Evolutionary conservation across 2,329 filamentous ascomycete genomes (phyloP).

Genomic region (Neonectria punicea): DNA sequence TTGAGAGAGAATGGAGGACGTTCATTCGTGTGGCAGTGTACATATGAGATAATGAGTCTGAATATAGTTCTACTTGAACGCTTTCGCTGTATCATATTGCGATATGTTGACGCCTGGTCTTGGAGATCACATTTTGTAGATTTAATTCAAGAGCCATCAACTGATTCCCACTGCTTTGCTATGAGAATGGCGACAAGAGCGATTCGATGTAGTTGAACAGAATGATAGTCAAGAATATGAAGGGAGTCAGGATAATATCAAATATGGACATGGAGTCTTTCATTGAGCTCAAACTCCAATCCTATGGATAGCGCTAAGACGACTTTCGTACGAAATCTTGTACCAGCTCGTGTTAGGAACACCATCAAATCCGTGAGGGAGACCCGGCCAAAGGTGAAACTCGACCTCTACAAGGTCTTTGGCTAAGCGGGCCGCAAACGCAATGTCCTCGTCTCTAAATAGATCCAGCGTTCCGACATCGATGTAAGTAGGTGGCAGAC

Average conservation of each 20-base stretch:
- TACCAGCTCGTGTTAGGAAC: neutral
- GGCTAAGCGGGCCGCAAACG: neutral
- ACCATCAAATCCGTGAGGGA: constrained; percentile 1
- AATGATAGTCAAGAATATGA: neutral
- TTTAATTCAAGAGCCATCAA: too few species aligned
- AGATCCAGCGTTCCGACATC: constrained; percentile 8
- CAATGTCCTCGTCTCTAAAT: neutral
- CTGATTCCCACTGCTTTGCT: too few species aligned
- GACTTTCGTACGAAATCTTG: neutral
- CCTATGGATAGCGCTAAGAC: neutral
- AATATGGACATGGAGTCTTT: too few species aligned
- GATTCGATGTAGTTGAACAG: neutral
- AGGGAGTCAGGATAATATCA: too few species aligned
- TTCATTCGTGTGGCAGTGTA: neutral
- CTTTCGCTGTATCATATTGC: too few species aligned
- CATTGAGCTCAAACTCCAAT: neutral
- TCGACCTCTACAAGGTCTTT: constrained; percentile 1
- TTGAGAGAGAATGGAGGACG: neutral
- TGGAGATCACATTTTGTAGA: too few species aligned
- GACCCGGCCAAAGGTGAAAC: constrained; percentile 9
- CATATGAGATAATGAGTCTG: neutral
- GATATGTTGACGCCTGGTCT: too few species aligned
- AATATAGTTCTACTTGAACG: neutral
- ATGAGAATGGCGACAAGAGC: too few species aligned
- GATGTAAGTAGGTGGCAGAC: constrained; percentile 1